phyloP scores from a whole-genome alignment of 129 eudicot genomes.

The Gnaphalium uliginosum region DNA sequence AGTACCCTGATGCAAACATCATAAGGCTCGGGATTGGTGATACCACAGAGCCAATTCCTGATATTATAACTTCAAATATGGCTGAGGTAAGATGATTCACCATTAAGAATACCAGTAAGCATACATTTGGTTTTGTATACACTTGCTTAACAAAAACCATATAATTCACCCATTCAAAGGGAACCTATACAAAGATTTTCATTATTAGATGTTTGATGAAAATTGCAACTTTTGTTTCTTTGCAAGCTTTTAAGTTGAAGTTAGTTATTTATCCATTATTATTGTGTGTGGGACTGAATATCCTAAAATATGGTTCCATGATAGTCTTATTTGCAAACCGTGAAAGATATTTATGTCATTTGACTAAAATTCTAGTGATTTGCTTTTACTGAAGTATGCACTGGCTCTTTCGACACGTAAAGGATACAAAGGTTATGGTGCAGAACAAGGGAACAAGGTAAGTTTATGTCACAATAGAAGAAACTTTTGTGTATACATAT shows the following conservation, averaged over 20 bases:
- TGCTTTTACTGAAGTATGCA: conserved; percentile 50
- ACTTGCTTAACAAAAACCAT: not conserved
- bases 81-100: conserved; percentile 50
- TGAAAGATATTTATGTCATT: not conserved
- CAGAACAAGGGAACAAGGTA: conserved; percentile 88
- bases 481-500: not conserved
- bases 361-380: conserved; percentile 14
- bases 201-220: not conserved
- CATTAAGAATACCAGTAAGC: not conserved
- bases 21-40: conserved; percentile 91
- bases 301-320: conserved; percentile 2
- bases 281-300: not conserved
- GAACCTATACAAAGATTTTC: too few species aligned
- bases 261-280: not conserved
- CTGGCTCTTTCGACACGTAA: conserved; percentile 56
- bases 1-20: conserved; percentile 75
- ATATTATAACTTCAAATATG: conserved; percentile 62
- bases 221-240: not conserved
- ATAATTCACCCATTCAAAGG: too few species aligned
- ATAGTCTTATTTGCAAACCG: not conserved
- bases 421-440: conserved; percentile 86
- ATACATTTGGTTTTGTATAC: not conserved
- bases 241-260: not conserved
- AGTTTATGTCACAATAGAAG: not conserved
- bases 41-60: conserved; percentile 82